Percentiles rank a stretch among this genome's conserved stretches.
Evolutionary conservation across 768 basidiomycete species (phyloP).

Genomic region (Phylloporus sp.): DNA sequence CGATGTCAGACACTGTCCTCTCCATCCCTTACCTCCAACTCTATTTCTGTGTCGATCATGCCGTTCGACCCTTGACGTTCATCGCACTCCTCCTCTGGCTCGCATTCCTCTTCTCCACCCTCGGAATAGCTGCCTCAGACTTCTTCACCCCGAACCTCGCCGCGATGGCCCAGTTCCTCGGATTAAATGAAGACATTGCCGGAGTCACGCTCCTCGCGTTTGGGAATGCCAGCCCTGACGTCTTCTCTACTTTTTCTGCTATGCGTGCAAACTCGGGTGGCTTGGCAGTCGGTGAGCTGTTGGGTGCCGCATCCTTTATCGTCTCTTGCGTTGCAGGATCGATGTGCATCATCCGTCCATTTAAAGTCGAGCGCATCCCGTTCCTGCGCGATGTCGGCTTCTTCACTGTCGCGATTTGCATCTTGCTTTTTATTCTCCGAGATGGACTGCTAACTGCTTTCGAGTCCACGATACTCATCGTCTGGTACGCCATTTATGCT

Average conservation of each 20-base stretch:
- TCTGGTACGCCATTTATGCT: slow-evolving; percentile 76
- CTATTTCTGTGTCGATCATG: slow-evolving; percentile 65
- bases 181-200: slow-evolving; percentile 88
- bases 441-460: slow-evolving; percentile 65
- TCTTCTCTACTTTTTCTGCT: slow-evolving; percentile 94
- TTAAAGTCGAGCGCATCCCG: slow-evolving; percentile 71
- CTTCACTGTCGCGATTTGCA: slow-evolving; percentile 77
- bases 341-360: slow-evolving; percentile 97
- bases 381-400: slow-evolving; percentile 95
- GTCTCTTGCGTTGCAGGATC: slow-evolving; percentile 94
- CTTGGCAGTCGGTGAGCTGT: slow-evolving; percentile 89
- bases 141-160: slow-evolving; percentile 97
- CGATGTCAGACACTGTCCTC: slow-evolving; percentile 58
- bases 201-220: slow-evolving; percentile 97
- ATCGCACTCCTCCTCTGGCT: slow-evolving; percentile 71
- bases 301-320: slow-evolving; percentile 96
- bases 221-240: slow-evolving; percentile 95
- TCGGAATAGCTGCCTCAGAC: slow-evolving; percentile 92
- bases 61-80: slow-evolving; percentile 60
- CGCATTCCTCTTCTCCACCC: slow-evolving; percentile 89
- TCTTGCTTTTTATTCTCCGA: slow-evolving; percentile 72
- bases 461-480: slow-evolving; percentile 73
- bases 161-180: slow-evolving; percentile 80
- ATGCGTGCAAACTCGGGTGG: slow-evolving; percentile 83
- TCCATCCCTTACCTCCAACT: slow-evolving; percentile 62